phyloP scores from a whole-genome alignment of 176 grass and related monocot species.

The Musa acuminata region DNA sequence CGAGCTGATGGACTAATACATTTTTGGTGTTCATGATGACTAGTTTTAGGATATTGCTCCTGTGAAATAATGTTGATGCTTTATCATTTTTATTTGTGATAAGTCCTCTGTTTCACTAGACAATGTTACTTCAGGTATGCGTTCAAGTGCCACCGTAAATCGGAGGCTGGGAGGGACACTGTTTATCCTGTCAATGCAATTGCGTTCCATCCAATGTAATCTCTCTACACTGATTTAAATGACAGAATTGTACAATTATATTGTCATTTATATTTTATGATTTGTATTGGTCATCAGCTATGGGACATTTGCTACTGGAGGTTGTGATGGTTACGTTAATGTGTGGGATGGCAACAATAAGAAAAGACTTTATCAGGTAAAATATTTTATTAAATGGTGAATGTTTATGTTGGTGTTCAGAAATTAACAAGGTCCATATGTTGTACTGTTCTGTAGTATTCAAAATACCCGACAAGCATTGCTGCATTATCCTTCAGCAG shows the following conservation, averaged over 20 bases:
- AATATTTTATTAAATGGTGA: slow-evolving; percentile 7
- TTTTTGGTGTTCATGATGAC: background rate
- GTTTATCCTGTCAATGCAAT: slow-evolving; percentile 98
- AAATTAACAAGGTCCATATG: slow-evolving; percentile 1
- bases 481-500: slow-evolving; percentile 89
- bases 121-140: slow-evolving; percentile 60
- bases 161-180: slow-evolving; percentile 78
- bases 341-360: slow-evolving; percentile 99
- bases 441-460: slow-evolving; percentile 53
- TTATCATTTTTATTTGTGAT: slow-evolving; percentile 2
- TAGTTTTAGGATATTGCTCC: background rate
- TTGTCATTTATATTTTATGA: background rate
- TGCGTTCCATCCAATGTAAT: slow-evolving; percentile 97
- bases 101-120: background rate
- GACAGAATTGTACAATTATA: background rate
- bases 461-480: slow-evolving; percentile 81
- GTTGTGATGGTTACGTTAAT: slow-evolving; percentile 95
- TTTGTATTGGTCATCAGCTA: slow-evolving; percentile 39
- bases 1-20: background rate
- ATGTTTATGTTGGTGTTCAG: too few species aligned
- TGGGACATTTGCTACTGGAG: slow-evolving; percentile 96
- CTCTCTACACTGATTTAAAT: slow-evolving; percentile 2
- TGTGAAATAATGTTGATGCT: background rate
- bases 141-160: slow-evolving; percentile 97
- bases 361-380: slow-evolving; percentile 98